phyloP scores from a whole-genome alignment of 305 asterid species.

The Andrographis paniculata region DNA sequence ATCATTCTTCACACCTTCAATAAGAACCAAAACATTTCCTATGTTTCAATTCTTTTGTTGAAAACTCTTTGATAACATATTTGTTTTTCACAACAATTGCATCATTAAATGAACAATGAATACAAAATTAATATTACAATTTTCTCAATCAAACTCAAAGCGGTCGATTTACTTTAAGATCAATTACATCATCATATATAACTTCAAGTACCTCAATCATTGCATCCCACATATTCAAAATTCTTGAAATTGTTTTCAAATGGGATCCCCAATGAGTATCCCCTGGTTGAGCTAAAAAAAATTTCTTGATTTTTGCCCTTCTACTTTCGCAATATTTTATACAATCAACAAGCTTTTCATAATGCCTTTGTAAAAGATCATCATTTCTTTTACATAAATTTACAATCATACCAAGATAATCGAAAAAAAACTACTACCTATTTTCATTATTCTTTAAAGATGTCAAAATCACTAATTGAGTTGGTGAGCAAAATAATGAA shows the following conservation, averaged over 20 bases:
- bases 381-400: background rate
- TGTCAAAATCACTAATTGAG: too few relatives aligned
- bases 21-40: background rate
- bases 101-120: background rate
- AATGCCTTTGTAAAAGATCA: background rate
- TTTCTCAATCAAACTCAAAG: background rate
- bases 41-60: background rate
- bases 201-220: background rate
- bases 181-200: background rate
- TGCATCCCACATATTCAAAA: background rate
- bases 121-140: background rate
- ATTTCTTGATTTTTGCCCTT: background rate
- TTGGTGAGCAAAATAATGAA: constrained; percentile 1
- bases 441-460: background rate
- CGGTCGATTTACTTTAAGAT: background rate
- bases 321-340: background rate
- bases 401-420: background rate
- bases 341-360: background rate
- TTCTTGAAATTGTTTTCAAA: too few relatives aligned
- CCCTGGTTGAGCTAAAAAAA: background rate
- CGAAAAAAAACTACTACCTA: background rate
- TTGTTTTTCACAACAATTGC: background rate
- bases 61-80: background rate
- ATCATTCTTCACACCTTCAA: background rate
- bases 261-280: constrained; percentile 1